phyloP scores from a whole-genome alignment of 257 asterid species.

The Jacaranda mimosifolia region DNA sequence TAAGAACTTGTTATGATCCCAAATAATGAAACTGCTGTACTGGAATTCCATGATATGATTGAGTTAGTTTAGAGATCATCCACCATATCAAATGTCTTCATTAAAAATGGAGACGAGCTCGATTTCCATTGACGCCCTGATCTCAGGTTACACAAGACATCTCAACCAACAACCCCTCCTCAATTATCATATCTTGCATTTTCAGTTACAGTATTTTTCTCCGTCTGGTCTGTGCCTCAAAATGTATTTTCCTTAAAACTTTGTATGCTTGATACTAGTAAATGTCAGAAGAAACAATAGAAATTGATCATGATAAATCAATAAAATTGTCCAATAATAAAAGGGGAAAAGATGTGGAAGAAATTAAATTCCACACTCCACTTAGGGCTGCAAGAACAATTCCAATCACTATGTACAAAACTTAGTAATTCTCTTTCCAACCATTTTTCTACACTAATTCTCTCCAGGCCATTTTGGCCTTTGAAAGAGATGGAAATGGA shows the following conservation, averaged over 20 bases:
- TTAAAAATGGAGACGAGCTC: constrained; percentile 50
- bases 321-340: neutral
- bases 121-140: neutral
- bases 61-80: constrained; percentile 51
- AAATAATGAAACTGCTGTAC: constrained; percentile 49
- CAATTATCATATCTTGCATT: constrained; percentile 12
- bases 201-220: neutral
- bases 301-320: neutral
- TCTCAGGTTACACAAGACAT: too few species aligned
- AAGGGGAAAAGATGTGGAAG: neutral
- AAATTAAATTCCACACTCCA: constrained; percentile 16
- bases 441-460: neutral
- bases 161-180: neutral
- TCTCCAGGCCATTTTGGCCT: neutral
- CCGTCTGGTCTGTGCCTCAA: neutral
- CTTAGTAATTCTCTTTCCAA: neutral
- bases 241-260: constrained; percentile 1
- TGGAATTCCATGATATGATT: constrained; percentile 52
- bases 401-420: neutral
- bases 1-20: constrained; percentile 50
- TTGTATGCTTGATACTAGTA: neutral
- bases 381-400: constrained; percentile 13
- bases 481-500: neutral
- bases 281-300: too few species aligned
- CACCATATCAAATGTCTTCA: constrained; percentile 48